Evolutionary conservation across 1,284 basidiomycete species (phyloP).

Genomic region (Kalmanozyma brasiliensis): DNA sequence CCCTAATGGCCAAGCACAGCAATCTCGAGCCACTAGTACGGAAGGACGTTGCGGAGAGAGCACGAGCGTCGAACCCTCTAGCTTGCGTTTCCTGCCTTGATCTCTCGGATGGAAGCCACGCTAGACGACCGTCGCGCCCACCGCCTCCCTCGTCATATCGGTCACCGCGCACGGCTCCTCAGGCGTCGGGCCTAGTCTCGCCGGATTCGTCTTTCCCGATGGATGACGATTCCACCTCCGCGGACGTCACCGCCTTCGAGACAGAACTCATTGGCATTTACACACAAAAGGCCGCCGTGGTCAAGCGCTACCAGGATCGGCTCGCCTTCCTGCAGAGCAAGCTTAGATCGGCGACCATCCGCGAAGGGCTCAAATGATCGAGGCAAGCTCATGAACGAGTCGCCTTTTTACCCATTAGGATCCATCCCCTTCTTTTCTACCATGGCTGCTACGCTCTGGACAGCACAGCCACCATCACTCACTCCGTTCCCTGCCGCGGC

Average conservation of each 20-base stretch:
- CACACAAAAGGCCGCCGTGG: slow-evolving; percentile 34
- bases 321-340: slow-evolving; percentile 53
- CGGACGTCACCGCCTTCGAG: slow-evolving; percentile 24
- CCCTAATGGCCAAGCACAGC: slow-evolving; percentile 32
- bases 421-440: no score
- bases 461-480: background rate
- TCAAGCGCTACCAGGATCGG: slow-evolving; percentile 53
- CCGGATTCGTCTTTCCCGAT: background rate
- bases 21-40: slow-evolving; percentile 14
- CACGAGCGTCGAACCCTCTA: slow-evolving; percentile 10
- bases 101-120: background rate
- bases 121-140: background rate
- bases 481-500: background rate
- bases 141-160: slow-evolving; percentile 36
- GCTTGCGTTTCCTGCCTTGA: slow-evolving; percentile 11
- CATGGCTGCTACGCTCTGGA: no score
- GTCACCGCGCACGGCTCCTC: background rate
- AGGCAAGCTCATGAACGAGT: no score
- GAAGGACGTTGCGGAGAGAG: slow-evolving; percentile 6
- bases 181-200: background rate
- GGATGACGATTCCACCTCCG: background rate
- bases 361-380: slow-evolving; percentile 48
- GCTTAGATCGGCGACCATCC: slow-evolving; percentile 48
- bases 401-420: no score
- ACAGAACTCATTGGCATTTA: slow-evolving; percentile 37